Evolutionary conservation across 257 asterid genomes (phyloP).

Genomic region (Lantana camara): DNA sequence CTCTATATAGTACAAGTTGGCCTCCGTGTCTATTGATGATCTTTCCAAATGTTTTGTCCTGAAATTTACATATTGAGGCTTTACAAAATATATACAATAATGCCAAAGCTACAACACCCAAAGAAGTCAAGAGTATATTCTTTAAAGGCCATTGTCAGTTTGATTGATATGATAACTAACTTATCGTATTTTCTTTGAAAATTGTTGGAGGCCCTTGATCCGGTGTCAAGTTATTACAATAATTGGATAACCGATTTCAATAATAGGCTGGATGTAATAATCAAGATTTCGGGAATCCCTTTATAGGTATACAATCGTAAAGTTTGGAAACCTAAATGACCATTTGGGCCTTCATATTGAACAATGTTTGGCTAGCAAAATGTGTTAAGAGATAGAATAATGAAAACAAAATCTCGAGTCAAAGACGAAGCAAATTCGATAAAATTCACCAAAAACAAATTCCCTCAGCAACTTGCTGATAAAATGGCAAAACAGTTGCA

Average conservation of each 20-base stretch:
- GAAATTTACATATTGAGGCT: conserved; percentile 25
- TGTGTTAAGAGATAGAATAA: neutral
- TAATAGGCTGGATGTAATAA: too few relatives aligned
- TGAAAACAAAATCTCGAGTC: neutral
- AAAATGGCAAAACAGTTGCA: neutral
- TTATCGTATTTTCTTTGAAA: too few relatives aligned
- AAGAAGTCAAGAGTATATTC: neutral
- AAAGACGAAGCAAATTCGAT: neutral
- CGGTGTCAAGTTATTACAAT: too few relatives aligned
- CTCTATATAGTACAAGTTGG: conserved; percentile 68
- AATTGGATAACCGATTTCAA: too few relatives aligned
- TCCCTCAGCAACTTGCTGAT: conserved; percentile 1
- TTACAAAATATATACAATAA: neutral
- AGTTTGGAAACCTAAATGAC: too few relatives aligned
- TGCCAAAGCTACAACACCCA: conserved; percentile 1
- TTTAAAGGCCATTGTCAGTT: too few relatives aligned
- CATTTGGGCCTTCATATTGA: too few relatives aligned
- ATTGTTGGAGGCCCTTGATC: too few relatives aligned
- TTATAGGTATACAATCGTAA: too few relatives aligned
- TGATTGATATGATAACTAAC: too few relatives aligned
- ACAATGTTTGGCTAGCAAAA: too few relatives aligned
- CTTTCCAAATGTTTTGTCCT: conserved; percentile 90
- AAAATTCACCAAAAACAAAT: neutral
- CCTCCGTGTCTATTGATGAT: conserved; percentile 84
- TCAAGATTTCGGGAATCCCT: too few relatives aligned